A percentile compares a stretch with the other conserved stretches of the same genome.
Evolutionary conservation across 108 stramenopile genomes (phyloP).

Genomic region (Discostella stelligeroides): DNA sequence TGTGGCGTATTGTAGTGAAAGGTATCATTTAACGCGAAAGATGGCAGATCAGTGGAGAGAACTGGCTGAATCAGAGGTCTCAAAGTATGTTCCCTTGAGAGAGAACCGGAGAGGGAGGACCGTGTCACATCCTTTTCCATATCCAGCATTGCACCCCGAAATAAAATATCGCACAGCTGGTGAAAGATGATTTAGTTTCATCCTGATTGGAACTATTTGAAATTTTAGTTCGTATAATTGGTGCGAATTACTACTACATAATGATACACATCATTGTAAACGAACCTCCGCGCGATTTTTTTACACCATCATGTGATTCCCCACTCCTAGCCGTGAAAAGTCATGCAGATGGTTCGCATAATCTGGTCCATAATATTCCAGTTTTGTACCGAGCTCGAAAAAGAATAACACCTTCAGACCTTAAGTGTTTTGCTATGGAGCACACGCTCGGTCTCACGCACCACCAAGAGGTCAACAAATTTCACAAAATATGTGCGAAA

Average conservation of each 20-base stretch:
- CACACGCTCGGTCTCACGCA: conserved; percentile 64
- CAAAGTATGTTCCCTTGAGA: conserved; percentile 53
- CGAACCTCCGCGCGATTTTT: too few relatives aligned
- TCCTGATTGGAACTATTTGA: not conserved
- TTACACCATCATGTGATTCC: conserved; percentile 3
- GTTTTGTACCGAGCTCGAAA: not conserved
- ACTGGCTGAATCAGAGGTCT: conserved; percentile 54
- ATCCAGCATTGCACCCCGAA: conserved; percentile 11
- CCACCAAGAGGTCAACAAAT: conserved; percentile 79
- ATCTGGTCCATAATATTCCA: not conserved
- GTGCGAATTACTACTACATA: not conserved
- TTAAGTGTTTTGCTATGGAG: conserved; percentile 25
- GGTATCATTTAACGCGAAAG: conserved; percentile 53
- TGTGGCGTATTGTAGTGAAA: conserved; percentile 72
- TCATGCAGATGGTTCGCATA: not conserved
- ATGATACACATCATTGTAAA: not conserved
- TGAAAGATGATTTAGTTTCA: not conserved
- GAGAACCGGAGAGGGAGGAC: conserved; percentile 59
- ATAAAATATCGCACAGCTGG: conserved; percentile 4
- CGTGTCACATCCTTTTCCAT: conserved; percentile 49
- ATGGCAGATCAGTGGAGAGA: conserved; percentile 68
- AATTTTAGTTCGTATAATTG: not conserved
- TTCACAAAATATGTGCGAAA: conserved; percentile 72
- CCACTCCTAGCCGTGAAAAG: not conserved
- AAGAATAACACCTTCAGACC: not conserved